phyloP scores from a whole-genome alignment of 2,329 filamentous ascomycete genomes.

The Fusarium duplospermum region DNA sequence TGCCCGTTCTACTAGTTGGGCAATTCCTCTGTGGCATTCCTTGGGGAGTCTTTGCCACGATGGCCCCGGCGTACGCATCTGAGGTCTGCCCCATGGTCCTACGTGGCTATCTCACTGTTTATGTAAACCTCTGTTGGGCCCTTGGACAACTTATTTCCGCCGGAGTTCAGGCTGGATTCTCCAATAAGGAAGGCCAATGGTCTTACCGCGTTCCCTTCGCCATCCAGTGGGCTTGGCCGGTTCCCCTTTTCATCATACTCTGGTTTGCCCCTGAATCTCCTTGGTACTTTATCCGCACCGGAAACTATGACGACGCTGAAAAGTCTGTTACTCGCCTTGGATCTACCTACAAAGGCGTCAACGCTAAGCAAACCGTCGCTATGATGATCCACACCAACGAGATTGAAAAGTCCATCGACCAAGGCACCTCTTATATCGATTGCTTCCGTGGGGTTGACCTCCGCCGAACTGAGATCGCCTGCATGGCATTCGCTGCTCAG shows the following conservation, averaged over 20 bases:
- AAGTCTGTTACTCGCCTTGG: slow-evolving; percentile 54
- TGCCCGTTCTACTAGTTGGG: neutral
- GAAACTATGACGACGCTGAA: slow-evolving; percentile 60
- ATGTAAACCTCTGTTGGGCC: slow-evolving; percentile 18
- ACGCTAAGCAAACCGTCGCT: slow-evolving; percentile 63
- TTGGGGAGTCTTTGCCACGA: slow-evolving; percentile 13
- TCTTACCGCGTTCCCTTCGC: slow-evolving; percentile 53
- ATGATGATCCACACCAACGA: slow-evolving; percentile 53
- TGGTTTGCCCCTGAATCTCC: slow-evolving; percentile 48
- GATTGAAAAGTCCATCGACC: slow-evolving; percentile 50
- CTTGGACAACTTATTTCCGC: slow-evolving; percentile 52
- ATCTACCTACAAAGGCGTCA: slow-evolving; percentile 30
- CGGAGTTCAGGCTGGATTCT: slow-evolving; percentile 48
- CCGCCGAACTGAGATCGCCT: slow-evolving; percentile 58
- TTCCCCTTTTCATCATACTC: slow-evolving; percentile 41
- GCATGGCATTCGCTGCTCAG: slow-evolving; percentile 27
- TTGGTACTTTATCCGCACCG: slow-evolving; percentile 48
- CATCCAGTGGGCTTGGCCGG: slow-evolving; percentile 50
- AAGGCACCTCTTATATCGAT: slow-evolving; percentile 57
- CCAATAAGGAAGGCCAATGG: slow-evolving; percentile 42
- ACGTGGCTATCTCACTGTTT: slow-evolving; percentile 47
- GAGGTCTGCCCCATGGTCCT: slow-evolving; percentile 26
- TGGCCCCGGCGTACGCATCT: slow-evolving; percentile 24
- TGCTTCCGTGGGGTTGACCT: slow-evolving; percentile 61
- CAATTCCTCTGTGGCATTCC: slow-evolving; percentile 4